A percentile compares a stretch with the other conserved stretches of the same genome.
Conservation (phyloP, 805 yeast genomes). For the Teunomyces stri region DNA sequence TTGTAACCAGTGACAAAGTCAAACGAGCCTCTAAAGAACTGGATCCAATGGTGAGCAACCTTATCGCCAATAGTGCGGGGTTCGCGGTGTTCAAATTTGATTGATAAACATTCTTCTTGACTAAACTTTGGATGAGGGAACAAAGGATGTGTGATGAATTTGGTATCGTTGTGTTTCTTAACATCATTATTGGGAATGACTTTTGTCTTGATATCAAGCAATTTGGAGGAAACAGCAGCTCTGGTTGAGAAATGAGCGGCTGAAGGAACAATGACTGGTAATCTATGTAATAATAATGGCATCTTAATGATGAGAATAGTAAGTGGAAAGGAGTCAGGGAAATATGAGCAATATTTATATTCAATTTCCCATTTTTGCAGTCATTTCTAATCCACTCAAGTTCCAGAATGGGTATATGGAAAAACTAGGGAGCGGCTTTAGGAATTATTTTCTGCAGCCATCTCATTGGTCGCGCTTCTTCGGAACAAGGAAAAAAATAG, state of each 20-base stretch:
- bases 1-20: conserved; percentile 65
- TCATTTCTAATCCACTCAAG: too few relatives aligned
- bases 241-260: background rate
- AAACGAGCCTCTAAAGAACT: conserved; percentile 47
- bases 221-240: background rate
- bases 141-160: conserved; percentile 39
- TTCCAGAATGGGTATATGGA: too few relatives aligned
- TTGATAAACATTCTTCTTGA: conserved; percentile 30
- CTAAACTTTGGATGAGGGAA: conserved; percentile 36
- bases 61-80: conserved; percentile 50
- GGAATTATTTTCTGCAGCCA: too few relatives aligned
- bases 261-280: background rate
- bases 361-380: too few relatives aligned
- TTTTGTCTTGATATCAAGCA: conserved; percentile 26
- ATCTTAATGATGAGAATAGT: background rate
- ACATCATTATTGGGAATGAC: conserved; percentile 19
- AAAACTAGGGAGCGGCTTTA: too few relatives aligned
- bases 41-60: conserved; percentile 49
- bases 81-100: conserved; percentile 50
- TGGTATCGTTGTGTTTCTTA: conserved; percentile 27
- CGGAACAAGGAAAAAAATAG: too few relatives aligned
- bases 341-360: background rate
- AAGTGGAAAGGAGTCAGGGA: background rate
- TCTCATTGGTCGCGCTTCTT: too few relatives aligned
- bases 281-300: background rate